Conservation (phyloP, 2,329 filamentous ascomycete species). For the Cytospora mali region DNA sequence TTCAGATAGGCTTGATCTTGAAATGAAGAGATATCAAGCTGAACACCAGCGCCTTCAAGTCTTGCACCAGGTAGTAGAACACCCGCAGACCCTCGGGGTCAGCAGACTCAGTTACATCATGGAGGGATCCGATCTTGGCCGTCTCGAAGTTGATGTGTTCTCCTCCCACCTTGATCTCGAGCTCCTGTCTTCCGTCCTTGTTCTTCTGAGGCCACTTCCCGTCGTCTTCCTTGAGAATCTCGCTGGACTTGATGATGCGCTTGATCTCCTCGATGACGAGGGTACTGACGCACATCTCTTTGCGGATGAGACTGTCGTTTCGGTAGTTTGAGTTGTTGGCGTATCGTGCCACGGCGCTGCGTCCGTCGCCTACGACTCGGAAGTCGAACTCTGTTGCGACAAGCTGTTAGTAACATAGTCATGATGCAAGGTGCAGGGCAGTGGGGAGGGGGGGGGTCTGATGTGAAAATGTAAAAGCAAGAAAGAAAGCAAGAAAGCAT, state of each 20-base stretch:
- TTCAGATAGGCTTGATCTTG: slow-evolving; percentile 82
- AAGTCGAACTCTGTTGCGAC: slow-evolving; percentile 84
- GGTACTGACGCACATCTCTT: slow-evolving; percentile 99
- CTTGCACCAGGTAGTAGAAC: slow-evolving; percentile 98
- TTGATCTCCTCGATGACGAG: slow-evolving; percentile 92
- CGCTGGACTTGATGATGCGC: slow-evolving; percentile 93
- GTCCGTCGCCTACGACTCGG: slow-evolving; percentile 85
- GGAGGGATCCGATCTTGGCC: slow-evolving; percentile 94
- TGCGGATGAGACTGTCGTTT: slow-evolving; percentile 96
- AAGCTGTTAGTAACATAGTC: slow-evolving; percentile 29
- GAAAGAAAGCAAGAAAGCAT: slow-evolving; percentile 24
- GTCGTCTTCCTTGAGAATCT: slow-evolving; percentile 99
- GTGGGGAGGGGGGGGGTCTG: neutral
- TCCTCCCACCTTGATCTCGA: slow-evolving; percentile 90
- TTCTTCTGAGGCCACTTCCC: slow-evolving; percentile 99
- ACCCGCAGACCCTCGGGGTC: slow-evolving; percentile 95
- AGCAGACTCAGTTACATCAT: slow-evolving; percentile 93
- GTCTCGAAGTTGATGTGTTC: slow-evolving; percentile 99
- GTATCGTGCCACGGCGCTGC: slow-evolving; percentile 91
- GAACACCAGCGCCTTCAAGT: slow-evolving; percentile 94
- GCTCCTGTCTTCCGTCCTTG: slow-evolving; percentile 94
- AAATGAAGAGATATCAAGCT: slow-evolving; percentile 96
- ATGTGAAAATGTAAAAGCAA: neutral
- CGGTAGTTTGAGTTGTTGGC: slow-evolving; percentile 99
- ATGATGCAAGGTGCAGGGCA: neutral